Conservation (phyloP, 805 yeast genomes). For the Saturnispora ahearnii region DNA sequence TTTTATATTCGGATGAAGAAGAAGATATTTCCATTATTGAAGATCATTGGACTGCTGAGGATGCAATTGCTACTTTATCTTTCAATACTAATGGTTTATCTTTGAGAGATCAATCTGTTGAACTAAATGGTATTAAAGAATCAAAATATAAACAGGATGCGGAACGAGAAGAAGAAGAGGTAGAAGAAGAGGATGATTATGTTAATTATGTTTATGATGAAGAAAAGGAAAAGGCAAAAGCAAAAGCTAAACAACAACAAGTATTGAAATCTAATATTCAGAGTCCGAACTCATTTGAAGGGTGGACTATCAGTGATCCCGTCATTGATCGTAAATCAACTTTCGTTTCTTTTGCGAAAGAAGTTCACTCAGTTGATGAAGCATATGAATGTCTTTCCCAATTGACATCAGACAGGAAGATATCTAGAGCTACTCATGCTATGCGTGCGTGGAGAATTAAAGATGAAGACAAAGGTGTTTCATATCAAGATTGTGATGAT, state of each 20-base stretch:
- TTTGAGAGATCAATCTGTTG: background rate
- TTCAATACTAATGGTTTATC: background rate
- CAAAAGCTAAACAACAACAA: conserved; percentile 10
- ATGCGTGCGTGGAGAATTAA: conserved; percentile 84
- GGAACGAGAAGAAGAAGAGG: background rate
- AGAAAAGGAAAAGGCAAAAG: conserved; percentile 18
- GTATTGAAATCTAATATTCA: conserved; percentile 1
- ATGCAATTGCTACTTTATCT: background rate
- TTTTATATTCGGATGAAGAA: conserved; percentile 33
- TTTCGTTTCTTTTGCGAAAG: conserved; percentile 67
- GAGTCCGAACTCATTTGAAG: conserved; percentile 41
- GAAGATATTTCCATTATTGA: conserved; percentile 19
- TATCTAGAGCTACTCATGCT: conserved; percentile 63
- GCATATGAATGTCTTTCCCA: conserved; percentile 44
- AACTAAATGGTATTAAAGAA: background rate
- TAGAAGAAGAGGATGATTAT: conserved; percentile 3
- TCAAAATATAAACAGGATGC: background rate
- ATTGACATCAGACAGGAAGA: conserved; percentile 55
- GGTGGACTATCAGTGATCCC: conserved; percentile 74
- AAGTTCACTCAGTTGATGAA: conserved; percentile 57
- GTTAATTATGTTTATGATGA: conserved; percentile 19
- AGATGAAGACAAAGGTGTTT: conserved; percentile 39
- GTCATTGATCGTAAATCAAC: conserved; percentile 77
- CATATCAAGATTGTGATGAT: conserved; percentile 83
- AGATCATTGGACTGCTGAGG: conserved; percentile 20